Conservation (phyloP, 495 filamentous ascomycete species). For the Amorphotheca resinae region DNA sequence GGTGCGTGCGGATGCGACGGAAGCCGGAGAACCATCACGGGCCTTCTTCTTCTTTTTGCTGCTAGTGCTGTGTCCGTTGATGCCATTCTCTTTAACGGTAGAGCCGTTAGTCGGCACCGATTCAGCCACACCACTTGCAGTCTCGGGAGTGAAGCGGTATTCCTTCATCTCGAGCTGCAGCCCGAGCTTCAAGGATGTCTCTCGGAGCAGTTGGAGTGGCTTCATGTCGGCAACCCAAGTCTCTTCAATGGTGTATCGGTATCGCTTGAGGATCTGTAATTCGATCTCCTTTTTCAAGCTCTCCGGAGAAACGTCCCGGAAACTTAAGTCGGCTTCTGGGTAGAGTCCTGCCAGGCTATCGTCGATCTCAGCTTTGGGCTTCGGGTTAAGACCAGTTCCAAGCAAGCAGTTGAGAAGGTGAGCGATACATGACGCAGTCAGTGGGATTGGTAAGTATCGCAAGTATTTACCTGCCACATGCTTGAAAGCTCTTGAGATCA, state of each 20-base stretch:
- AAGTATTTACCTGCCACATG: constrained; percentile 73
- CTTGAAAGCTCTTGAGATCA: constrained; percentile 89
- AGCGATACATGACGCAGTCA: constrained; percentile 62
- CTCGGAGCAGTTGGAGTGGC: constrained; percentile 76
- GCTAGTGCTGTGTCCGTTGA: constrained; percentile 33
- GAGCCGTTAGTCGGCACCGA: constrained; percentile 20
- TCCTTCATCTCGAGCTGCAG: constrained; percentile 76
- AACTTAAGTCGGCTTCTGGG: constrained; percentile 69
- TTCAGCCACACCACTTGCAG: constrained; percentile 24
- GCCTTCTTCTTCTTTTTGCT: constrained; percentile 65
- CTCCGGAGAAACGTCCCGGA: constrained; percentile 62
- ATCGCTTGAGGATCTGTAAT: constrained; percentile 58
- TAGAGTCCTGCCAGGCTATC: constrained; percentile 61
- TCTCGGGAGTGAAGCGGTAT: constrained; percentile 52
- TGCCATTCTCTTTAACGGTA: constrained; percentile 16
- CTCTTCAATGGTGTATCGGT: constrained; percentile 56
- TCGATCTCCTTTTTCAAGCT: constrained; percentile 57
- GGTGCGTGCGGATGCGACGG: constrained; percentile 24
- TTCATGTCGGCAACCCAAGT: constrained; percentile 54
- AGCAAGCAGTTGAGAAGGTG: constrained; percentile 94
- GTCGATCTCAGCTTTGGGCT: constrained; percentile 67
- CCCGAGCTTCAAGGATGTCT: constrained; percentile 80
- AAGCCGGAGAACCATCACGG: constrained; percentile 36
- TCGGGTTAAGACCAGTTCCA: constrained; percentile 60
- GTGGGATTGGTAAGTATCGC: constrained; percentile 62